Evolutionary conservation across 1,284 basidiomycete genomes (phyloP).

Genomic region (Rhodofomes roseus): DNA sequence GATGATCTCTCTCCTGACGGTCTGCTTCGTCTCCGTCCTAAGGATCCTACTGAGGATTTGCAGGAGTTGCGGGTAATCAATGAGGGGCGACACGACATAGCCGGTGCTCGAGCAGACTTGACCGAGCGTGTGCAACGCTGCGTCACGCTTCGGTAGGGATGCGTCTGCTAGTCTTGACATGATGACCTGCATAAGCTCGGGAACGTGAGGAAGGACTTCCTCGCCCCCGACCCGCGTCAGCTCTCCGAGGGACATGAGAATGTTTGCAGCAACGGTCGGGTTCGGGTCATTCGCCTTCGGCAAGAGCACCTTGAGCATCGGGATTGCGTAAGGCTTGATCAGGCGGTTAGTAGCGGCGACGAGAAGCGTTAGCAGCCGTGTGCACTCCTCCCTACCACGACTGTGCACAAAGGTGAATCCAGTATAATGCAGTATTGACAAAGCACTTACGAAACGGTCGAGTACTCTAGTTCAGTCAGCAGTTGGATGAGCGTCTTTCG

Average conservation of each 20-base stretch:
- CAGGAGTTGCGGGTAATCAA: slow-evolving; percentile 91
- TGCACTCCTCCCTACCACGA: slow-evolving; percentile 90
- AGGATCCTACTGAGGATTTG: slow-evolving; percentile 85
- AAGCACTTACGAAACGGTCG: slow-evolving; percentile 69
- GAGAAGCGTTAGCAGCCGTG: slow-evolving; percentile 81
- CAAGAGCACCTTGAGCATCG: slow-evolving; percentile 90
- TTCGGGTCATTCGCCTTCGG: slow-evolving; percentile 86
- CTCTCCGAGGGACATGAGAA: slow-evolving; percentile 94
- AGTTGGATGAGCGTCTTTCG: slow-evolving; percentile 96
- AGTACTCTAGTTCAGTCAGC: slow-evolving; percentile 96
- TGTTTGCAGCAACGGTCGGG: slow-evolving; percentile 87
- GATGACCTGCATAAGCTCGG: slow-evolving; percentile 88
- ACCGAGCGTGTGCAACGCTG: slow-evolving; percentile 91
- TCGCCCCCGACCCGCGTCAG: slow-evolving; percentile 93
- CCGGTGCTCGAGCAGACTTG: slow-evolving; percentile 96
- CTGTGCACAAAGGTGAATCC: no score
- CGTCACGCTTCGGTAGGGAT: slow-evolving; percentile 85
- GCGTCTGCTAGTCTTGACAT: slow-evolving; percentile 88
- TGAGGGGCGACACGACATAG: slow-evolving; percentile 88
- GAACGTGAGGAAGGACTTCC: slow-evolving; percentile 81
- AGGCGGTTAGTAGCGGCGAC: slow-evolving; percentile 90
- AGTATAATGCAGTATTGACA: no score
- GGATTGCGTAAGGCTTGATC: slow-evolving; percentile 96
- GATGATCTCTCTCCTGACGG: slow-evolving; percentile 86
- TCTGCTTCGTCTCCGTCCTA: slow-evolving; percentile 75